Evolutionary conservation across 2,329 filamentous ascomycete genomes (phyloP), one percentile per base, ranked within the genome.

Genomic region (Phaeosphaeria sp.): DNA sequence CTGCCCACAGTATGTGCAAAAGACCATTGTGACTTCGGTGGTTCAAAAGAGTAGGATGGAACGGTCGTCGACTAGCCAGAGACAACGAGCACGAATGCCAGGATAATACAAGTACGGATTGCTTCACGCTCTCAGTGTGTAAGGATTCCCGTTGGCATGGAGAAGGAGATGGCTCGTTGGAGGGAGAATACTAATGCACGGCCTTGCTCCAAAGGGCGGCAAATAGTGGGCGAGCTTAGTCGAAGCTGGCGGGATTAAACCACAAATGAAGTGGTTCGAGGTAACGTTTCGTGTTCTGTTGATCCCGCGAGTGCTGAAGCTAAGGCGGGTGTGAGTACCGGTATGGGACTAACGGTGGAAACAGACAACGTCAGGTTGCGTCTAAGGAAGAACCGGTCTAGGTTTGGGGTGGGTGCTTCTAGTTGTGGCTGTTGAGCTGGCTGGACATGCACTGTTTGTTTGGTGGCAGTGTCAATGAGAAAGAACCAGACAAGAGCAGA

Each of bases 1-100:
- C 75, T 83, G 80, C 27, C 82, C 82, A 65, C 82, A 84, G 60
- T 84, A 84, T 53, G 82, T 83, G 70, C 82, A 84, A 70, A 82
- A 84, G 27, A 83, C 81, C 81, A 84, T 83, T 48, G 61, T 79
- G 64, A 18, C 51, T 25, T 22, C 15, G 44, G 21, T 21, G 13
- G 15, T 9, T 25, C 11, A 30, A 25, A 47, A 47, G 22, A 22
- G 21, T 23, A 22, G 21, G 42, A 15, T 2, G 13, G 6, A n/a
- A 47, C 23, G 4, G 27, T 27, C 33, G 21, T 18, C 9, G 13
- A 42, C 21, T 22, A 21, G 15, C 18, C 25, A 44, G 39, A 48
- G 30, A 48, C 3, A 11, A 41, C 13, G 42, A 46, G 18, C 25
- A 3, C 21, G 42, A n/a, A 18, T 17, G 33, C 20, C 36, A 20